Evolutionary conservation across 2,329 filamentous ascomycete species (phyloP).

Genomic region (Fusarium virguliforme): DNA sequence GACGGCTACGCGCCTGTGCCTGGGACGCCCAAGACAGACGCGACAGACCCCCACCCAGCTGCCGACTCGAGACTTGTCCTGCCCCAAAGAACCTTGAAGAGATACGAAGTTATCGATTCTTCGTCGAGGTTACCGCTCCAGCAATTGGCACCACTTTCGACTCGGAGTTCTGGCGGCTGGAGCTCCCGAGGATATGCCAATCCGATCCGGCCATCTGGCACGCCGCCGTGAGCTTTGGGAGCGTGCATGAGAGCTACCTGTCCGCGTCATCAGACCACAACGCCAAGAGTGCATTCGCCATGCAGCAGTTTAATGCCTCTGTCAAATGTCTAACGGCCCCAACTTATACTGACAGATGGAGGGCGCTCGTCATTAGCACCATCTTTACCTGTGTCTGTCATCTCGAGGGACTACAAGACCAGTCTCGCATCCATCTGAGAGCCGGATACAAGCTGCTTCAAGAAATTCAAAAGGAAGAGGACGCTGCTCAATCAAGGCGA

Average conservation of each 20-base stretch:
- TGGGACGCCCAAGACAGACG: background rate
- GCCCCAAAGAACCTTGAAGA: conserved; percentile 13
- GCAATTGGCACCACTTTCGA: conserved; percentile 15
- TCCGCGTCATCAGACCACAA: background rate
- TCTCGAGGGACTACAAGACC: conserved; percentile 10
- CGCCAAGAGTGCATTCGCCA: conserved; percentile 1
- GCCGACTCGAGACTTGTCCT: conserved; percentile 11
- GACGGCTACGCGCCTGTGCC: conserved; percentile 3
- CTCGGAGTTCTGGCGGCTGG: conserved; percentile 18
- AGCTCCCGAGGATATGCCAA: conserved; percentile 19
- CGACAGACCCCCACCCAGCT: background rate
- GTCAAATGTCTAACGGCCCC: background rate
- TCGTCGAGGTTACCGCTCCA: conserved; percentile 16
- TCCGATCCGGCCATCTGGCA: conserved; percentile 25
- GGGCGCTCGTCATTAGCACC: background rate
- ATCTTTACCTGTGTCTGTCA: conserved; percentile 16
- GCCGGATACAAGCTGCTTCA: conserved; percentile 18
- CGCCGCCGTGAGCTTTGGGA: conserved; percentile 13
- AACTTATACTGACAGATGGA: conserved; percentile 1
- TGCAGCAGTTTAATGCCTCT: conserved; percentile 9
- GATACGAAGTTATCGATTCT: conserved; percentile 20
- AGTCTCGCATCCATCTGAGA: conserved; percentile 3
- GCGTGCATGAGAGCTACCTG: conserved; percentile 7
- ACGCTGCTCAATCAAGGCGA: background rate
- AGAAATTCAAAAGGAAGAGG: conserved; percentile 8